Evolutionary conservation across 805 yeast species (phyloP), one percentile per base, ranked within the genome.

Genomic region (Nakazawaea wyomingensis): DNA sequence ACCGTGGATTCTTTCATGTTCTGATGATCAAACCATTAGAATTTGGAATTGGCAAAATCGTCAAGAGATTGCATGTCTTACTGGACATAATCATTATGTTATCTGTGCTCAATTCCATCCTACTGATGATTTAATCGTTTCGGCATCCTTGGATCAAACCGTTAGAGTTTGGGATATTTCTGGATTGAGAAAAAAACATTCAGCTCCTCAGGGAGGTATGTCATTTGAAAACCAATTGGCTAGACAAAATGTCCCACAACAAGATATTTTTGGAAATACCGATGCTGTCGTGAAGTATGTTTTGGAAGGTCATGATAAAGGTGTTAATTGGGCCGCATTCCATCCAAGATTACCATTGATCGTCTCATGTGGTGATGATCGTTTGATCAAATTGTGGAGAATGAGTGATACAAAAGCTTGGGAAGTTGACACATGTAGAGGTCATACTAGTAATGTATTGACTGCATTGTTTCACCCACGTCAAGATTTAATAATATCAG

Each of bases 11-110:
- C 79, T 93, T 47, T 84, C 96, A 20, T 82, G 93, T 48, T 87
- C 96, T 35, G 99, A 93, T 65, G 99, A 93, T 71, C 99, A 93
- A 68, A 93, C 99, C 26, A 89, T 95, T 51, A 78, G 99, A 62
- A 91, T 93, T 52, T 93, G 99, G 99, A 95, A 93, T 68, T 93
- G 99, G 99, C 99, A 95, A 71, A 90, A 90, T 62, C 81, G 99
- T 54, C 91, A 89, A 62, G 98, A 93, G 57, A 85, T 93, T 57
- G 98, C 98, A 8, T 88, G 96, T 57, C 69, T 93, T 53, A 91
- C 99, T 6, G 99, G 99, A 49, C 99, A 93, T 65, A 90, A 88
- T 66, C 99, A 93, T 68, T 93, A 95, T 65, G 97, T 93, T 44
- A 87, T 93, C 93, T 85, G 95, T 55, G 98, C 99, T 2, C 95